Base-by-base conservation (phyloP, 2,329 filamentous ascomycete genomes). In the Ophiosphaerella narmari region DNA sequence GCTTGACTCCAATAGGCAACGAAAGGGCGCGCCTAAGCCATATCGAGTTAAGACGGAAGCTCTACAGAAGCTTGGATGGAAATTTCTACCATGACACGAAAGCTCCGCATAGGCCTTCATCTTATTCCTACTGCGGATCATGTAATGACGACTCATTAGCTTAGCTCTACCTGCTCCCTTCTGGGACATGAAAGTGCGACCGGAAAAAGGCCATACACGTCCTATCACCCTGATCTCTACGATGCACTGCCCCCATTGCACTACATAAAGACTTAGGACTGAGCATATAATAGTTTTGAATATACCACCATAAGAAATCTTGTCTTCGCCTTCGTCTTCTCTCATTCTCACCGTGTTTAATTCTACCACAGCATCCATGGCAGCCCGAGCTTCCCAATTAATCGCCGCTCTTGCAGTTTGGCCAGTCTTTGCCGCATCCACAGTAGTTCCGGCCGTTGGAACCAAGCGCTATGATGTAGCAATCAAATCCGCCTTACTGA, bases 11-110 rank as follows among this genome's bases (percentile, higher is more conserved):
- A 48, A 55, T 41, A 40, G 56, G 62, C 54, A 60, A 32, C 14
- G 49, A 62, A 54, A 59, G 33, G 57, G 43, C 58, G 61, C 59
- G 31, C 37, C 53, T 62, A 63, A 43, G 11, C 52, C 26, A 5
- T 6, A 3, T 59, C 31, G 6, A 23, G 36, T 3, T 14, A 23
- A 35, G 34, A 14, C 13, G n/a, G 12, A 39, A 31, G 18, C 9
- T 18, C n/a, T 18, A 37, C 14, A 29, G 26, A 33, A 26, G 11
- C 5, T 7, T 12, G 13, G 13, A 24, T 12, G 13, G 21, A 32
- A 29, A 14, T 21, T 39, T 33, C 43, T 47, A 23, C 46, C 26
- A 29, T 42, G 23, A 31, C 11, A 11, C 23, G n/a, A 34, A 13
- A 35, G 7, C 9, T 8, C n/a, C 21, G 37, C 33, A 9, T 29